Evolutionary conservation across 192 early-diverging fungal species (phyloP).

Genomic region (Coemansia sp.): DNA sequence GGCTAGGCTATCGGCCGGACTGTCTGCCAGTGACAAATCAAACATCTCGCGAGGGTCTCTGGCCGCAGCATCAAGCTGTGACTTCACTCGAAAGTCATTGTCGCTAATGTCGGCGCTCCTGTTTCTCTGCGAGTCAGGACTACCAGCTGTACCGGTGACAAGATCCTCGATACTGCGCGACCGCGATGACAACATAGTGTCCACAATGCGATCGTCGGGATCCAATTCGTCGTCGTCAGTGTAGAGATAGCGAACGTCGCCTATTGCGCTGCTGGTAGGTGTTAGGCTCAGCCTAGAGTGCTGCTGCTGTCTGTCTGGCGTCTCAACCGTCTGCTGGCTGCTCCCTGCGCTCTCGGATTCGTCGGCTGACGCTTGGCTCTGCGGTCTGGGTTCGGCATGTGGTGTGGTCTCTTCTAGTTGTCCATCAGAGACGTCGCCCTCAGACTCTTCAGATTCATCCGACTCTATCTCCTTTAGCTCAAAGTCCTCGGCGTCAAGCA

Average conservation of each 20-base stretch:
- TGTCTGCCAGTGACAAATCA: conserved; percentile 1
- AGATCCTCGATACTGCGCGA: conserved; percentile 45
- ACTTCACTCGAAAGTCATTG: conserved; percentile 45
- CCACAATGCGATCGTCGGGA: conserved; percentile 33
- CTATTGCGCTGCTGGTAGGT: neutral
- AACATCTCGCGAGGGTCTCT: conserved; percentile 17
- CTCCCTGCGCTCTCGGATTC: neutral
- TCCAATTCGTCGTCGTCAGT: conserved; percentile 24
- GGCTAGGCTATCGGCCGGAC: conserved; percentile 4
- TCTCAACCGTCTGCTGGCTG: conserved; percentile 1
- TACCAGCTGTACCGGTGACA: conserved; percentile 9
- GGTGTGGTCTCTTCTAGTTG: neutral
- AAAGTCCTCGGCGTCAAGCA: conserved; percentile 16
- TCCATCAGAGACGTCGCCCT: neutral
- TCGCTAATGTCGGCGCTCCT: conserved; percentile 48
- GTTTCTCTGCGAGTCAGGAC: conserved; percentile 39
- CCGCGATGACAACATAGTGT: conserved; percentile 36
- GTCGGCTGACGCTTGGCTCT: neutral
- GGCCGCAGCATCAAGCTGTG: conserved; percentile 24
- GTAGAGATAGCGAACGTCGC: conserved; percentile 13
- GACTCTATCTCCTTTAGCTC: neutral
- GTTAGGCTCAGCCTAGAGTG: neutral
- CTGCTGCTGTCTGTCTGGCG: neutral
- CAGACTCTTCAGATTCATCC: conserved; percentile 8
- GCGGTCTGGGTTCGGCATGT: neutral